These are phyloP conservation scores for Limonium bicolor DNA, from an alignment of 148 eudicot genomes.

Conservation along the genomic window DNA sequence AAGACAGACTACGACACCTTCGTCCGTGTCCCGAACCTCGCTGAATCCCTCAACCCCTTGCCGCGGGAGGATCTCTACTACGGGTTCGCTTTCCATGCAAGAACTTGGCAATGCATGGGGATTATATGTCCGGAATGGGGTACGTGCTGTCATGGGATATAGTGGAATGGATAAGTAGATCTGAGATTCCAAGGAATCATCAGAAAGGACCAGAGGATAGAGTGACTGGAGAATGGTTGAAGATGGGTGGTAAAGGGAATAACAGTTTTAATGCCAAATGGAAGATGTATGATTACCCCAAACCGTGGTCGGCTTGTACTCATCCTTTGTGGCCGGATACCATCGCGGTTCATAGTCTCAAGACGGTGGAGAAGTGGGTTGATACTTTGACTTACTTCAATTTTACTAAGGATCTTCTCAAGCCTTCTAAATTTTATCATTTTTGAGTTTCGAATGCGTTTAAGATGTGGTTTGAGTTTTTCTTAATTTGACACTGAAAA, in stretches of 20 bases:
- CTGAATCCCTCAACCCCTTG: conserved; percentile 15
- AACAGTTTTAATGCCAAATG: conserved; percentile 34
- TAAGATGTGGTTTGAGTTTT: no score
- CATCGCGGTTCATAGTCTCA: conserved; percentile 37
- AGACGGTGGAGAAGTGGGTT: conserved; percentile 37
- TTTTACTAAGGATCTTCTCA: conserved; percentile 24
- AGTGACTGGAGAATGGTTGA: conserved; percentile 30
- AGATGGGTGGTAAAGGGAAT: conserved; percentile 26
- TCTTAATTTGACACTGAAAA: no score
- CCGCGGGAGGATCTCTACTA: conserved; percentile 40
- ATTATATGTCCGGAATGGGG: conserved; percentile 64
- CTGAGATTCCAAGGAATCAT: conserved; percentile 7
- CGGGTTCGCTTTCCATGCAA: conserved; percentile 39
- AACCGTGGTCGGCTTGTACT: conserved; percentile 29
- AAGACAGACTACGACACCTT: conserved; percentile 44
- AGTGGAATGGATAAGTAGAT: conserved; percentile 31
- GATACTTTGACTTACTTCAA: conserved; percentile 23
- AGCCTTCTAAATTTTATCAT: no score
- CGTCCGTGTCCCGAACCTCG: conserved; percentile 19
- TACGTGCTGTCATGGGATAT: conserved; percentile 44
- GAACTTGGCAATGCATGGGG: conserved; percentile 35
- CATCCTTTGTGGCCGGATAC: conserved; percentile 42
- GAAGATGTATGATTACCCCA: conserved; percentile 50
- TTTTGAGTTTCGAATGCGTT: no score
- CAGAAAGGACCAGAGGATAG: conserved; percentile 39